These are phyloP conservation scores for Zelopaecilomyces penicillatus DNA, from an alignment of 2,329 filamentous ascomycete genomes.

Conservation along the genomic window DNA sequence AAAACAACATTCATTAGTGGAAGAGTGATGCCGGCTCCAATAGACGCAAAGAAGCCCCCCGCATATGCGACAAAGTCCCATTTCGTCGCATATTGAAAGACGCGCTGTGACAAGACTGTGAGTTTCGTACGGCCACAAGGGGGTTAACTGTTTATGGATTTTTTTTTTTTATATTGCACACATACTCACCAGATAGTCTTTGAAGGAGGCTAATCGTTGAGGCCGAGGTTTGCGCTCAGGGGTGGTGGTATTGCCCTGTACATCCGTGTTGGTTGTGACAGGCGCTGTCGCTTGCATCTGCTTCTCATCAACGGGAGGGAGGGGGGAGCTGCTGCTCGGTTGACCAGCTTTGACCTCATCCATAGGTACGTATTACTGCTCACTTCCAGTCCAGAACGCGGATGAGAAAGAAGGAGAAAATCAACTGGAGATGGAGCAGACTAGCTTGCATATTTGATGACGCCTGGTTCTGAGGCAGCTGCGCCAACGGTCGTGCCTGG, in stretches of 20 bases:
- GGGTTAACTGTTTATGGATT: background rate
- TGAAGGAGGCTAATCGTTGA: constrained; percentile 35
- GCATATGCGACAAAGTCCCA: constrained; percentile 42
- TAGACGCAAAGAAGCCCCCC: constrained; percentile 38
- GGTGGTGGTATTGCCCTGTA: constrained; percentile 19
- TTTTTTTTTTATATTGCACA: background rate
- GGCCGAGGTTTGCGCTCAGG: constrained; percentile 28
- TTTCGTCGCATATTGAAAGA: constrained; percentile 46
- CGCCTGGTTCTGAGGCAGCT: too few relatives aligned
- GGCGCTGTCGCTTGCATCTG: background rate
- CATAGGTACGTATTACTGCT: too few relatives aligned
- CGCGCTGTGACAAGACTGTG: constrained; percentile 24
- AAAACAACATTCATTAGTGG: constrained; percentile 54
- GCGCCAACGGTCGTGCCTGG: too few relatives aligned
- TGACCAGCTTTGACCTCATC: too few relatives aligned
- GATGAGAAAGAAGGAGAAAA: too few relatives aligned
- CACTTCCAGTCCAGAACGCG: too few relatives aligned
- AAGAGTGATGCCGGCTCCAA: constrained; percentile 45
- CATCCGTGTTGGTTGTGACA: constrained; percentile 1
- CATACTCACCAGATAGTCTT: constrained; percentile 33
- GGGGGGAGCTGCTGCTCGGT: background rate
- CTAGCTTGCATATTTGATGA: too few relatives aligned
- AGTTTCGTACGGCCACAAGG: background rate
- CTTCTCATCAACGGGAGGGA: constrained; percentile 2
- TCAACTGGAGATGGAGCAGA: too few relatives aligned